Evolutionary conservation across 495 filamentous ascomycete species (phyloP).

Genomic region (Jackrogersella multiformis): DNA sequence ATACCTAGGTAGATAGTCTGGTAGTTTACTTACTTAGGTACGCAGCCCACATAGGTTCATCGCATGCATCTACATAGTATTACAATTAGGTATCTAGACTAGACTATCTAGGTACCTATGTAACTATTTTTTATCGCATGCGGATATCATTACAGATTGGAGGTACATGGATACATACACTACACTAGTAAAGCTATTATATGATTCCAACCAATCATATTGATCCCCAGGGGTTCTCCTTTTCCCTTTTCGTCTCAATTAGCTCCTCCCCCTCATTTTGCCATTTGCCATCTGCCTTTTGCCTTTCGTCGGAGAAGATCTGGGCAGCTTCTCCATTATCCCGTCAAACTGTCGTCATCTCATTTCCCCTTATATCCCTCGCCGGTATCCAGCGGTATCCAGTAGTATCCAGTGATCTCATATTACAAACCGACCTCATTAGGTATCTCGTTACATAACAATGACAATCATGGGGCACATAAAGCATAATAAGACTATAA

Average conservation of each 20-base stretch:
- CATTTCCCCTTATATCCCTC: background rate
- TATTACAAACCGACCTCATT: slow-evolving; percentile 2
- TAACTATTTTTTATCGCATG: no score
- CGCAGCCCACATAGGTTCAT: background rate
- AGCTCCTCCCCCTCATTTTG: no score
- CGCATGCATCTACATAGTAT: no score
- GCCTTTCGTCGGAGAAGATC: slow-evolving; percentile 13
- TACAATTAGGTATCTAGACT: no score
- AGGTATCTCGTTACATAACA: background rate
- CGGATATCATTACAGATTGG: no score
- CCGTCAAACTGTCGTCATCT: slow-evolving; percentile 40
- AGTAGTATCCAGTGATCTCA: slow-evolving; percentile 7
- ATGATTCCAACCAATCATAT: slow-evolving; percentile 23
- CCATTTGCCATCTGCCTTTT: no score
- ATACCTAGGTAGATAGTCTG: background rate
- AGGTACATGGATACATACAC: no score
- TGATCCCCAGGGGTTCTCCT: slow-evolving; percentile 4
- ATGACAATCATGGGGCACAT: background rate
- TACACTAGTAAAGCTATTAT: background rate
- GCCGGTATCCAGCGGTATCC: background rate
- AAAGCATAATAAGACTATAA: background rate
- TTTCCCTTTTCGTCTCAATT: slow-evolving; percentile 43
- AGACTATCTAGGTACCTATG: no score
- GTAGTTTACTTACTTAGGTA: no score
- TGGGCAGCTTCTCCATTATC: slow-evolving; percentile 11